These are phyloP conservation scores for Exophiala alcalophila DNA, from an alignment of 2,329 filamentous ascomycete genomes.

Conservation along the genomic window DNA sequence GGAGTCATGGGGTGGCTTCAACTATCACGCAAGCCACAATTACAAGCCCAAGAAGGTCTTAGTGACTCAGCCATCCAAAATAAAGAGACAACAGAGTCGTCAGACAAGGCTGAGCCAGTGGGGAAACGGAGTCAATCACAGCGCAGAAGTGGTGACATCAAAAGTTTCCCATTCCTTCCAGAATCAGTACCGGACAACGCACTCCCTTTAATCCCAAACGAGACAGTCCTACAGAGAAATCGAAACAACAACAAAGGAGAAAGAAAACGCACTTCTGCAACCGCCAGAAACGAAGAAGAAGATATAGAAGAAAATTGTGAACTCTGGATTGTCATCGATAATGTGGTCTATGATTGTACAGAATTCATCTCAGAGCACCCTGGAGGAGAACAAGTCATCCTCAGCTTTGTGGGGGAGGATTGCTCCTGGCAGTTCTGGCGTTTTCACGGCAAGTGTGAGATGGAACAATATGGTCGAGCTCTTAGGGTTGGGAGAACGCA, in stretches of 20 bases:
- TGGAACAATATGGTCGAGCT: conserved; percentile 23
- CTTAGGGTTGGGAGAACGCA: conserved; percentile 30
- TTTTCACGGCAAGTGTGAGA: conserved; percentile 29
- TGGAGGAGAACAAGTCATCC: conserved; percentile 33
- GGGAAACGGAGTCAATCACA: too few relatives aligned
- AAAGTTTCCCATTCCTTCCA: conserved; percentile 8
- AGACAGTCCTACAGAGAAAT: conserved; percentile 8
- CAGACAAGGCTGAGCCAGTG: too few relatives aligned
- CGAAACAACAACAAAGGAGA: not conserved
- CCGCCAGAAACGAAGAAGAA: not conserved
- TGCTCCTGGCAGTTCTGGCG: conserved; percentile 37
- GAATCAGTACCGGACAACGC: conserved; percentile 12
- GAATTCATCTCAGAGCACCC: conserved; percentile 33
- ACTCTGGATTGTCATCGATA: conserved; percentile 34
- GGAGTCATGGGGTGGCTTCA: too few relatives aligned
- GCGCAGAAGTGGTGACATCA: too few relatives aligned
- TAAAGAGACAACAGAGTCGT: too few relatives aligned
- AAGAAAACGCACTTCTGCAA: too few relatives aligned
- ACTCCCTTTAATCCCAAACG: conserved; percentile 27
- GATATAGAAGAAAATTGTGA: conserved; percentile 1
- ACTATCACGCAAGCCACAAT: too few relatives aligned
- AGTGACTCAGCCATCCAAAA: too few relatives aligned
- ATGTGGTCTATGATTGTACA: conserved; percentile 35
- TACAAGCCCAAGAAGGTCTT: too few relatives aligned
- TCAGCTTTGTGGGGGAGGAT: conserved; percentile 34